A percentile compares a stretch with the other conserved stretches of the same genome.
phyloP scores from a whole-genome alignment of 139 green algal species.

The Asterochloris erici region DNA sequence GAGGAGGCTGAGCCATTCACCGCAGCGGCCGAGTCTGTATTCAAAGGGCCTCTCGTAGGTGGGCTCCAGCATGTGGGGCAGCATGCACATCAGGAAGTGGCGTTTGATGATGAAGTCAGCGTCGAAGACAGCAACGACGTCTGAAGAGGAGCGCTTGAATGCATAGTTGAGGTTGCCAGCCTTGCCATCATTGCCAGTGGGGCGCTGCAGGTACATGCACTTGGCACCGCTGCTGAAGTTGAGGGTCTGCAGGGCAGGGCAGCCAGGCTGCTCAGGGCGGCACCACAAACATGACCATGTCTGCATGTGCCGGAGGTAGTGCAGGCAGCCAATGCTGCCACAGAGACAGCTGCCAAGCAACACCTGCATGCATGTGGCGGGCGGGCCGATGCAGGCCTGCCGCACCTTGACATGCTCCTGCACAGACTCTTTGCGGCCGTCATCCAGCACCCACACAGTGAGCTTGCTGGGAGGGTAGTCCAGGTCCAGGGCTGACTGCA shows the following conservation, averaged over 20 bases:
- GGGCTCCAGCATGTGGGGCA: conserved; percentile 2
- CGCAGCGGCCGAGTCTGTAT: no score
- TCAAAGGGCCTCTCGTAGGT: neutral
- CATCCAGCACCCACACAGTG: conserved; percentile 1
- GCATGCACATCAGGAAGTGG: neutral
- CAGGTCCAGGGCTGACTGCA: conserved; percentile 1
- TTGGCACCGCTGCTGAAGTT: neutral
- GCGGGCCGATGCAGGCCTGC: neutral
- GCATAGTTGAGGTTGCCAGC: conserved; percentile 11
- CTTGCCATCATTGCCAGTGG: neutral
- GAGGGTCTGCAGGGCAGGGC: neutral
- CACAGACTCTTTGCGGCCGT: neutral
- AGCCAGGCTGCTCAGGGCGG: neutral
- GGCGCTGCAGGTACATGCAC: conserved; percentile 1
- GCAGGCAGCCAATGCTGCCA: neutral
- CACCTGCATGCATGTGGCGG: neutral
- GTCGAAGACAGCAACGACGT: conserved; percentile 3
- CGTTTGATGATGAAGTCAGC: conserved; percentile 5
- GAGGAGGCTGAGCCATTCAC: no score
- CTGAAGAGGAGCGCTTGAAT: neutral
- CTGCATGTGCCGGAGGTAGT: neutral
- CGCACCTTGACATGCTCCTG: neutral
- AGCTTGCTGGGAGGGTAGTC: conserved; percentile 1
- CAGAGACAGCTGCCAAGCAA: neutral
- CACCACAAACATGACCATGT: neutral